Conservation (phyloP, 495 filamentous ascomycete species). For the Zalerion maritima region DNA sequence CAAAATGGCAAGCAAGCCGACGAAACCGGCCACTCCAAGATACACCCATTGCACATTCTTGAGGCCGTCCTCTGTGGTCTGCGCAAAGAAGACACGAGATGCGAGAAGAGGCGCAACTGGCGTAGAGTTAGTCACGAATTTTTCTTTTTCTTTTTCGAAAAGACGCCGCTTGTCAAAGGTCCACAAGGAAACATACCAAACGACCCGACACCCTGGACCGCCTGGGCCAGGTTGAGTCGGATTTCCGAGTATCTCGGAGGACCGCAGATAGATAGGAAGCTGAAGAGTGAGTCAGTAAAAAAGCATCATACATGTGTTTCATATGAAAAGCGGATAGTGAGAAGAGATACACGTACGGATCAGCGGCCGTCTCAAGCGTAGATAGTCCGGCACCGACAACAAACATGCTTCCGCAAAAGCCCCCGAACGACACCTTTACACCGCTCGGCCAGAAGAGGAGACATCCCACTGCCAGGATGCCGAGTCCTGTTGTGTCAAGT, state of each 20-base stretch:
- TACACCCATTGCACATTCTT: constrained; percentile 61
- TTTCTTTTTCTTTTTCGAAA: background rate
- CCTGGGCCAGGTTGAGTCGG: constrained; percentile 52
- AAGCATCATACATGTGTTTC: background rate
- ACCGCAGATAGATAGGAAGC: constrained; percentile 39
- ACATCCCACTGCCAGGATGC: constrained; percentile 41
- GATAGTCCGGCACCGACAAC: constrained; percentile 55
- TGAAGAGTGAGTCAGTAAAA: constrained; percentile 1
- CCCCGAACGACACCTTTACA: constrained; percentile 47
- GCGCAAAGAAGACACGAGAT: constrained; percentile 52
- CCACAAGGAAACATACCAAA: constrained; percentile 6
- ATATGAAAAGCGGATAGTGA: too few relatives aligned
- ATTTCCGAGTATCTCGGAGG: constrained; percentile 54
- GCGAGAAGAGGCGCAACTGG: constrained; percentile 49
- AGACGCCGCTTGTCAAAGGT: background rate
- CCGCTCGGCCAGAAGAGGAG: constrained; percentile 47
- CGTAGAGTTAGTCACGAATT: background rate
- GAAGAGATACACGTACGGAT: constrained; percentile 56
- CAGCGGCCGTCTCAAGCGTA: constrained; percentile 59
- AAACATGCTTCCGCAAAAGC: constrained; percentile 56
- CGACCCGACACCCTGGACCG: constrained; percentile 53
- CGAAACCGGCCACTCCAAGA: constrained; percentile 55
- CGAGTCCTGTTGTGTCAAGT: constrained; percentile 31
- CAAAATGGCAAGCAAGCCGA: constrained; percentile 45
- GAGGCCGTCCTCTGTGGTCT: constrained; percentile 33